A percentile compares a stretch with the other conserved stretches of the same genome.
These are phyloP conservation scores for Papiliotrema flavescens DNA, from an alignment of 1,284 basidiomycete genomes.

Conservation along the genomic window DNA sequence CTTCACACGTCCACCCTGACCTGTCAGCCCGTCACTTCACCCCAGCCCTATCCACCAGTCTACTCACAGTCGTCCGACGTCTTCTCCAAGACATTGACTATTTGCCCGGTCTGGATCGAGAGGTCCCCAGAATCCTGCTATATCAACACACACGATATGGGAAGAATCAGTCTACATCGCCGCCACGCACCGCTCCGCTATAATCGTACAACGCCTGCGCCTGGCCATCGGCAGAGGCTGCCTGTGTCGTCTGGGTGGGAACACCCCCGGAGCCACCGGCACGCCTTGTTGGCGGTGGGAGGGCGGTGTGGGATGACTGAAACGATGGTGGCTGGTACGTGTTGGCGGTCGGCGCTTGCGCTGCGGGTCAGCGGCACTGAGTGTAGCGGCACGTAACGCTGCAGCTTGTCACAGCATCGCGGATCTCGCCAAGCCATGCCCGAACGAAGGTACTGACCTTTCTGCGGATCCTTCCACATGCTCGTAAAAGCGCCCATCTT, in stretches of 20 bases:
- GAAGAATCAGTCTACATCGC: background rate
- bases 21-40: background rate
- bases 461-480: slow-evolving; percentile 40
- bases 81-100: slow-evolving; percentile 42
- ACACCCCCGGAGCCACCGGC: background rate
- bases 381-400: too few species aligned
- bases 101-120: slow-evolving; percentile 32
- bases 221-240: slow-evolving; percentile 16
- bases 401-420: too few species aligned
- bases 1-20: slow-evolving; percentile 47
- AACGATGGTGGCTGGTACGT: slow-evolving; percentile 15
- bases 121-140: slow-evolving; percentile 36
- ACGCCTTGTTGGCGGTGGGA: slow-evolving; percentile 21
- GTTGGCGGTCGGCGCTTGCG: slow-evolving; percentile 10
- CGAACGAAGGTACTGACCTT: slow-evolving; percentile 13
- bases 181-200: slow-evolving; percentile 26
- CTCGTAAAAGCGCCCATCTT: slow-evolving; percentile 31
- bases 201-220: slow-evolving; percentile 45
- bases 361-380: background rate
- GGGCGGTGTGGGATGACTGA: slow-evolving; percentile 3
- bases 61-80: slow-evolving; percentile 43
- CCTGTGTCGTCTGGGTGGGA: slow-evolving; percentile 1
- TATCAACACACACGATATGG: slow-evolving; percentile 8
- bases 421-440: background rate
- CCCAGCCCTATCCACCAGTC: background rate